Conservation (phyloP, 2,329 filamentous ascomycete genomes). For the Ophiocordyceps unilateralis region DNA sequence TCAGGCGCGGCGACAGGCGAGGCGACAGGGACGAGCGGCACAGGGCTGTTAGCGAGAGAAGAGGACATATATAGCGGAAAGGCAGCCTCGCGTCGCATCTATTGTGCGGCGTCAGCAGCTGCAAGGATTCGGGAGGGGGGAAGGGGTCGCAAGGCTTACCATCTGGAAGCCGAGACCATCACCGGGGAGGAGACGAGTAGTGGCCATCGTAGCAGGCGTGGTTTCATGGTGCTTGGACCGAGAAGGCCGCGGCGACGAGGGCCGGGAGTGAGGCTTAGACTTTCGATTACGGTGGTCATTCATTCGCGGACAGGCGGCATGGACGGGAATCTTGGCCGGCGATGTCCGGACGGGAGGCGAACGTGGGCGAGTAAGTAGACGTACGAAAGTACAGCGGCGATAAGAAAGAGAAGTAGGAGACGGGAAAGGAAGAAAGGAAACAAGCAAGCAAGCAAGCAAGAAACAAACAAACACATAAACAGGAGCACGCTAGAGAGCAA, state of each 20-base stretch:
- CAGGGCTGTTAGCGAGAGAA: neutral
- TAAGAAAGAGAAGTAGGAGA: neutral
- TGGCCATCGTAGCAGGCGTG: neutral
- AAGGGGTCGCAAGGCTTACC: neutral
- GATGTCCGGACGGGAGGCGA: neutral
- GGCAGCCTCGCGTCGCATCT: neutral
- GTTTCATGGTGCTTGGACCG: neutral
- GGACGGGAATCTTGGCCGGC: neutral
- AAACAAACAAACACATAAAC: too few relatives aligned
- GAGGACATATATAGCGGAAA: neutral
- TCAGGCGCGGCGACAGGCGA: neutral
- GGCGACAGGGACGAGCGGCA: neutral
- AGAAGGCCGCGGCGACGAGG: neutral
- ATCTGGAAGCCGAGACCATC: slow-evolving; percentile 3
- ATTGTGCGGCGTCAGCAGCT: neutral
- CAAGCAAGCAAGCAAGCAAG: too few relatives aligned
- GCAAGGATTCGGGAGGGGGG: neutral
- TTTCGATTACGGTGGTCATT: neutral
- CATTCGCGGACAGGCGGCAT: neutral
- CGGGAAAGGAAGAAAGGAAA: neutral
- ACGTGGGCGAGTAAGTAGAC: neutral
- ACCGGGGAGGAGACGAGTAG: slow-evolving; percentile 1
- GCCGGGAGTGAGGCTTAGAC: neutral
- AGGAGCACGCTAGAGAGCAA: too few relatives aligned
- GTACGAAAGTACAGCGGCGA: neutral